Evolutionary conservation across 1,284 basidiomycete species (phyloP).

Genomic region (Fomitopsis palustris): DNA sequence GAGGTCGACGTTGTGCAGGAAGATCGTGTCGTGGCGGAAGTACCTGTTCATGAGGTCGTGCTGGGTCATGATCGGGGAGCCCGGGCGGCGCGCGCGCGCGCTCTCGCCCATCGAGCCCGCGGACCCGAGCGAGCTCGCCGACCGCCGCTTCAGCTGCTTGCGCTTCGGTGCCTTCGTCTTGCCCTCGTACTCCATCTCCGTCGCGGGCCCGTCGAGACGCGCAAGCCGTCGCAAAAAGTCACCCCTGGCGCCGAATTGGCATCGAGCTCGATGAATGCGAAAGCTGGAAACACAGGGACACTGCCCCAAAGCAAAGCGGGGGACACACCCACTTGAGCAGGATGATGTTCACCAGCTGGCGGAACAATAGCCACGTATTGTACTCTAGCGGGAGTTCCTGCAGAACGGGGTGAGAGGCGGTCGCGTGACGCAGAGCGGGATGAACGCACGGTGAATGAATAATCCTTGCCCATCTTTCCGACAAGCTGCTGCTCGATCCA

Average conservation of each 20-base stretch:
- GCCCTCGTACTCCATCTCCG: constrained; percentile 51
- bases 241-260: background rate
- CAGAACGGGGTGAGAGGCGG: constrained; percentile 5
- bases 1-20: constrained; percentile 81
- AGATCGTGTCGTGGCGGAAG: constrained; percentile 86
- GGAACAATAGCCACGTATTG: constrained; percentile 90
- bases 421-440: constrained; percentile 12
- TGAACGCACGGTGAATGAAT: constrained; percentile 80
- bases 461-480: constrained; percentile 94
- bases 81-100: constrained; percentile 13
- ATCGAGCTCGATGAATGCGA: background rate
- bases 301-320: background rate
- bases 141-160: constrained; percentile 11
- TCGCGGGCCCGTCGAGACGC: constrained; percentile 55
- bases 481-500: constrained; percentile 89
- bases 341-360: constrained; percentile 92
- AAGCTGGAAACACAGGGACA: too few relatives aligned
- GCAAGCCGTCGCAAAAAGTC: too few relatives aligned
- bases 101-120: constrained; percentile 6
- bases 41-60: constrained; percentile 91
- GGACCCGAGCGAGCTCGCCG: constrained; percentile 8
- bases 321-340: constrained; percentile 78
- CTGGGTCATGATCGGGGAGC: constrained; percentile 45
- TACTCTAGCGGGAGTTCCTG: constrained; percentile 81
- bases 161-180: background rate